Percentiles rank a stretch among this genome's conserved stretches.
Conservation (phyloP, 179 eudicot species). For the Patellifolia procumbens region DNA sequence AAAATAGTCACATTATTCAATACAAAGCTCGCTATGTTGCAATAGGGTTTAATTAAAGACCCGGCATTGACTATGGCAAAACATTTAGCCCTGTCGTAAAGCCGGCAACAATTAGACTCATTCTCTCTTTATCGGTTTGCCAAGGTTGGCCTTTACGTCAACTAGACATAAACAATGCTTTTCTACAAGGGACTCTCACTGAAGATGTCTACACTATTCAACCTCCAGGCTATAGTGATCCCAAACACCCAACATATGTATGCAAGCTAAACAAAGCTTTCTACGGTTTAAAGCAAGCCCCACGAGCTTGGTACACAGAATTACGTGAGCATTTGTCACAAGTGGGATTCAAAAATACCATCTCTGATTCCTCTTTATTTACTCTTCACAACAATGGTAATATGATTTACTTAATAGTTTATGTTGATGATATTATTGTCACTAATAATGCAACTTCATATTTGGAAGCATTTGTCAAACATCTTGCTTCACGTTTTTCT, state of each 20-base stretch:
- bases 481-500: not conserved
- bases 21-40: not conserved
- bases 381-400: not conserved
- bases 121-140: not conserved
- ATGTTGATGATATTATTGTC: not conserved
- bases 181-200: not conserved
- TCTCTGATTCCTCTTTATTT: not conserved
- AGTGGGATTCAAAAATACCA: not conserved
- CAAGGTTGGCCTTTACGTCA: not conserved
- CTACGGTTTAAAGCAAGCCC: not conserved
- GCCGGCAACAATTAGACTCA: too few relatives aligned
- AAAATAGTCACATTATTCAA: not conserved
- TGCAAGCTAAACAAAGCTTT: not conserved
- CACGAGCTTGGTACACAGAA: not conserved
- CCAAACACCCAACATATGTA: not conserved
- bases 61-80: too few relatives aligned
- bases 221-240: not conserved
- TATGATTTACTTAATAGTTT: not conserved
- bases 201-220: not conserved
- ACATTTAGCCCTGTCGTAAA: too few relatives aligned
- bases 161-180: not conserved
- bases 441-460: not conserved
- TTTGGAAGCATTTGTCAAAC: not conserved
- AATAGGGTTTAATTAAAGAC: too few relatives aligned
- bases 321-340: not conserved